phyloP scores from a whole-genome alignment of 805 yeast species.

The Tetrapisispora nanseiensis region DNA sequence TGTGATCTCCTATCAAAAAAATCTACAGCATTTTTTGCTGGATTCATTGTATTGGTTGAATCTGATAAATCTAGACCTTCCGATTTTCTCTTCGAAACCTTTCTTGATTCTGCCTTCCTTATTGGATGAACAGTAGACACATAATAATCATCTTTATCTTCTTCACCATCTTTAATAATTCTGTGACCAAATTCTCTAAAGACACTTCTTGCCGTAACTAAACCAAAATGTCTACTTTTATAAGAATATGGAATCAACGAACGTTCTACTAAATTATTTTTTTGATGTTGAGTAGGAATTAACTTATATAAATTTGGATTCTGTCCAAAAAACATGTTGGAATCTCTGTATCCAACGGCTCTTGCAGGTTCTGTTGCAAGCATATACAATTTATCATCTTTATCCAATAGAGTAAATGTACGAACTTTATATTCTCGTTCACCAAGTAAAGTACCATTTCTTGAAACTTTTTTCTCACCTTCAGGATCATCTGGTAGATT shows the following conservation, averaged over 20 bases:
- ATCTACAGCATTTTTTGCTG: constrained; percentile 32
- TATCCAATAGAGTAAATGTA: constrained; percentile 46
- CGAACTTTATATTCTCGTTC: constrained; percentile 67
- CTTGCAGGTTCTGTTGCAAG: constrained; percentile 94
- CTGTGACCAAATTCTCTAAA: constrained; percentile 88
- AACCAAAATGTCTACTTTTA: constrained; percentile 79
- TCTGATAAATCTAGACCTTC: constrained; percentile 10
- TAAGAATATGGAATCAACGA: constrained; percentile 81
- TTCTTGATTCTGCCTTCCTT: constrained; percentile 41
- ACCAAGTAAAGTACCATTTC: constrained; percentile 56
- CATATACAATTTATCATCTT: constrained; percentile 71
- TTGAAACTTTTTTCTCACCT: constrained; percentile 67
- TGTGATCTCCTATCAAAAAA: constrained; percentile 30
- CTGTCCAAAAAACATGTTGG: constrained; percentile 79
- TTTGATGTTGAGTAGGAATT: constrained; percentile 65
- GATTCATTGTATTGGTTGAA: constrained; percentile 14
- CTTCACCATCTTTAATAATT: constrained; percentile 68
- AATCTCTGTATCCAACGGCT: constrained; percentile 87
- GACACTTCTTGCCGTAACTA: constrained; percentile 83
- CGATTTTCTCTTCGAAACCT: constrained; percentile 7
- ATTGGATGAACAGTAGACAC: constrained; percentile 41
- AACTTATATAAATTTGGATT: constrained; percentile 69
- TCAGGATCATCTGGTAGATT: constrained; percentile 64
- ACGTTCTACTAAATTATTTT: constrained; percentile 70
- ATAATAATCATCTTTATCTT: constrained; percentile 82